Evolutionary conservation across 2,329 filamentous ascomycete species (phyloP), one percentile per base, ranked within the genome.

Genomic region (Raffaelea arxii): DNA sequence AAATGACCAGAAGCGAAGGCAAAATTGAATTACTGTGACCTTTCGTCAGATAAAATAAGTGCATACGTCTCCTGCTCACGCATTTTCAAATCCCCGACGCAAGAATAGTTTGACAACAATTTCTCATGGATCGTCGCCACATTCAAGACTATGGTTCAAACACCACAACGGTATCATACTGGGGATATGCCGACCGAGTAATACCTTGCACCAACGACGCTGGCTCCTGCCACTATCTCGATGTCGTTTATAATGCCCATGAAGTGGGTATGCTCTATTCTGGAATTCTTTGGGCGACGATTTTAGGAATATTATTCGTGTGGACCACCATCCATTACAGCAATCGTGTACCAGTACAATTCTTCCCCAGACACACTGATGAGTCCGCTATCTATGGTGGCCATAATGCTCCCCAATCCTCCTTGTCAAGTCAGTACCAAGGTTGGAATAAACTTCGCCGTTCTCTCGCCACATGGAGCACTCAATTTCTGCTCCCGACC

Each of bases 401-500:
- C n/a, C n/a, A n/a, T n/a, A n/a, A n/a, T n/a, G n/a, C n/a, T n/a
- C n/a, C n/a, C n/a, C n/a, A n/a, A n/a, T n/a, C n/a, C n/a, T n/a
- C n/a, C n/a, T n/a, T n/a, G n/a, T n/a, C n/a, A n/a, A n/a, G n/a
- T n/a, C n/a, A n/a, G n/a, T n/a, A n/a, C n/a, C n/a, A n/a, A n/a
- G n/a, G 35, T 30, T 60, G 49, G 27, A 57, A 55, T 47, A 57
- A 46, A 1, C 21, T 5, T 36, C 9, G 51, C 19, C 59, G 59
- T 32, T 62, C 74, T 3, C 47, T 70, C 18, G 57, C 63, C 14
- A 62, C 74, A 0, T 58, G 63, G 4, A 56, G 62, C 14, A 68
- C 77, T 18, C 68, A 64, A 25, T 71, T 74, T 54, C 66, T 88
- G 3, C 72, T 88, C 2, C 77, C 78, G 0, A 81, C 86, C 54